phyloP scores from a whole-genome alignment of 1,284 basidiomycete genomes.

The Pseudozyma pruni region DNA sequence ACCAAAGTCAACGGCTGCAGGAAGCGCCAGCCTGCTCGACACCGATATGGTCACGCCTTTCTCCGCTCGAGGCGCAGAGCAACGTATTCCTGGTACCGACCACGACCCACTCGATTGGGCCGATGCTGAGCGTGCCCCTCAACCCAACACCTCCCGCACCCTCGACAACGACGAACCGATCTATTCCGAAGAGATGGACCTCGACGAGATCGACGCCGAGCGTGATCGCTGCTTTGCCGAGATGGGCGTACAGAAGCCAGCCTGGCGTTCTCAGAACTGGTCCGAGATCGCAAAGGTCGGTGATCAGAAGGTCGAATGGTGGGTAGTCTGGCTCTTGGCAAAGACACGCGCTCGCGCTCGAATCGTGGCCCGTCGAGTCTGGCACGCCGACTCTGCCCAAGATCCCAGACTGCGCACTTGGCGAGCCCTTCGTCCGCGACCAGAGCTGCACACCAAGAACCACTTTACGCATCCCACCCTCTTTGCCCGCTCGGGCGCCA shows the following conservation, averaged over 20 bases:
- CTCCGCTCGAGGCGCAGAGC: conserved; percentile 17
- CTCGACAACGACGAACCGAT: conserved; percentile 42
- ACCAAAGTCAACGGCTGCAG: neutral
- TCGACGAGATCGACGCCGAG: conserved; percentile 49
- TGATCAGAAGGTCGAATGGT: conserved; percentile 47
- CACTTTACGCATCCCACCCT: conserved; percentile 55
- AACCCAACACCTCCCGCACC: conserved; percentile 20
- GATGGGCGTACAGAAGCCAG: conserved; percentile 45
- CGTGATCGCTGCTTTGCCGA: conserved; percentile 44
- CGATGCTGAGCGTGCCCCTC: conserved; percentile 20
- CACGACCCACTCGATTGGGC: conserved; percentile 48
- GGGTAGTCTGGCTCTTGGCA: conserved; percentile 45
- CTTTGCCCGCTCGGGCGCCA: conserved; percentile 50
- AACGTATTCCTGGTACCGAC: conserved; percentile 35
- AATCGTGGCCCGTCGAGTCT: conserved; percentile 41
- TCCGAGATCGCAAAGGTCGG: conserved; percentile 38
- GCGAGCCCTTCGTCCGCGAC: conserved; percentile 34
- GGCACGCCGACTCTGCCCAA: conserved; percentile 21
- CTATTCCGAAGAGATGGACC: conserved; percentile 46
- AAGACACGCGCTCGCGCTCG: conserved; percentile 40
- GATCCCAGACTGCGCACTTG: conserved; percentile 27
- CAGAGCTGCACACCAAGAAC: conserved; percentile 45
- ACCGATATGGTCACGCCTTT: conserved; percentile 45
- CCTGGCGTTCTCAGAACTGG: conserved; percentile 42
- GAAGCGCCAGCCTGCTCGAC: conserved; percentile 13